Evolutionary conservation across 192 early-diverging fungal genomes (phyloP).

Genomic region (Coemansia sp.): DNA sequence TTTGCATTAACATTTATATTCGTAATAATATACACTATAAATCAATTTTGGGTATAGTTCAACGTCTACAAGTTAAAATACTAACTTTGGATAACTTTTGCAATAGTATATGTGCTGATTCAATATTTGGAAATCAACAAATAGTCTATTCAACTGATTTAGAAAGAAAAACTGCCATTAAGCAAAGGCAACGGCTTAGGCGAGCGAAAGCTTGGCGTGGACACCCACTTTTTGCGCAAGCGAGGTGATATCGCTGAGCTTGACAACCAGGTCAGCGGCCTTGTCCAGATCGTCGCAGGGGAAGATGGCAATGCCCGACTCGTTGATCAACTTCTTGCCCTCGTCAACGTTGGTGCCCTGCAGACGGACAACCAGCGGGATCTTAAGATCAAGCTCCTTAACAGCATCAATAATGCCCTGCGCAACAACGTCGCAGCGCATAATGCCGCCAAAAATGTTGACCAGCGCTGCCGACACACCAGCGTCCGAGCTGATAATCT

Average conservation of each 20-base stretch:
- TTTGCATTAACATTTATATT: neutral
- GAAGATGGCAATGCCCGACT: slow-evolving; percentile 91
- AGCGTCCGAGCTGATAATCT: slow-evolving; percentile 98
- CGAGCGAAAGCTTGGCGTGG: slow-evolving; percentile 51
- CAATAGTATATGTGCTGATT: too few relatives aligned
- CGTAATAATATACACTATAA: neutral
- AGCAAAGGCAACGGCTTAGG: slow-evolving; percentile 16
- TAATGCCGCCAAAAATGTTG: slow-evolving; percentile 99
- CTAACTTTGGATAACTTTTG: too few relatives aligned
- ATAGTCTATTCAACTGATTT: too few relatives aligned
- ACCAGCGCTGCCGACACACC: slow-evolving; percentile 95
- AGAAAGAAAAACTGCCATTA: neutral
- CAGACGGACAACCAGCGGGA: slow-evolving; percentile 96
- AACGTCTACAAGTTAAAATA: neutral
- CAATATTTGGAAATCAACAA: too few relatives aligned
- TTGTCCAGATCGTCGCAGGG: slow-evolving; percentile 94
- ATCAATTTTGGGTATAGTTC: neutral
- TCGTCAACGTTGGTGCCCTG: slow-evolving; percentile 86
- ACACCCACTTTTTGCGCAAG: slow-evolving; percentile 51
- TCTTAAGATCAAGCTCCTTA: slow-evolving; percentile 82
- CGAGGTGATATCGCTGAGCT: slow-evolving; percentile 55
- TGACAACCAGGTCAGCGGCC: slow-evolving; percentile 70
- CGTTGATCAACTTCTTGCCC: slow-evolving; percentile 89
- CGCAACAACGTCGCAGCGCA: slow-evolving; percentile 98
- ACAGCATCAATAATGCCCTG: slow-evolving; percentile 97